These are phyloP conservation scores for Fraxinus dipetala DNA, from an alignment of 305 asterid species.

Conservation along the genomic window DNA sequence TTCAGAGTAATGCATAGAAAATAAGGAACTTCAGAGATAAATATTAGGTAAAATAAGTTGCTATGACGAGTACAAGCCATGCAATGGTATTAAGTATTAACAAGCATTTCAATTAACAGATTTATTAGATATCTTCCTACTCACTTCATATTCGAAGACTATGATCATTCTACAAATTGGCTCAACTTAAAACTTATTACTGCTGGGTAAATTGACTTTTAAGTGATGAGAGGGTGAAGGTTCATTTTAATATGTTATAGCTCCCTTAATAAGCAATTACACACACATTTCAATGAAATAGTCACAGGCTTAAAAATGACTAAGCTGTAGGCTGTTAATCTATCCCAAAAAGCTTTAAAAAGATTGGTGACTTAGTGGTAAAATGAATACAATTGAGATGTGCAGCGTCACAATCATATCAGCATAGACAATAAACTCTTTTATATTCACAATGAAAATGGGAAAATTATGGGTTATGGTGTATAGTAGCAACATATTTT, in stretches of 20 bases:
- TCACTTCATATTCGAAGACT: neutral
- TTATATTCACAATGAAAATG: constrained; percentile 12
- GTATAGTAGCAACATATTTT: neutral
- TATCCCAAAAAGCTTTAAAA: neutral
- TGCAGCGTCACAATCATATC: neutral
- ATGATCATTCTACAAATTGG: neutral
- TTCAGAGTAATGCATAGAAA: constrained; percentile 21
- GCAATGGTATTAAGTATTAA: neutral
- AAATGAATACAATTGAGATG: neutral
- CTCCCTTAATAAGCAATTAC: neutral
- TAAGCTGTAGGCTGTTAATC: constrained; percentile 3
- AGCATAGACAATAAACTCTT: neutral
- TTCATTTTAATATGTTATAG: neutral
- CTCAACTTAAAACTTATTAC: neutral
- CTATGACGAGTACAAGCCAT: neutral
- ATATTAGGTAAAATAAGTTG: neutral
- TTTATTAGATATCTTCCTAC: constrained; percentile 4
- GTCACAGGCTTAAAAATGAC: neutral
- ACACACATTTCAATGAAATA: neutral
- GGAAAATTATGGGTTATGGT: neutral
- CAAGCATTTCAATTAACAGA: constrained; percentile 3
- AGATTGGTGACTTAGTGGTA: neutral
- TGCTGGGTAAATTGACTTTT: neutral
- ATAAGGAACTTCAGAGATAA: constrained; percentile 18
- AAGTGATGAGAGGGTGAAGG: neutral